Base-by-base conservation (phyloP, 352 stramenopile genomes). In the Globisporangium orthogonon region DNA sequence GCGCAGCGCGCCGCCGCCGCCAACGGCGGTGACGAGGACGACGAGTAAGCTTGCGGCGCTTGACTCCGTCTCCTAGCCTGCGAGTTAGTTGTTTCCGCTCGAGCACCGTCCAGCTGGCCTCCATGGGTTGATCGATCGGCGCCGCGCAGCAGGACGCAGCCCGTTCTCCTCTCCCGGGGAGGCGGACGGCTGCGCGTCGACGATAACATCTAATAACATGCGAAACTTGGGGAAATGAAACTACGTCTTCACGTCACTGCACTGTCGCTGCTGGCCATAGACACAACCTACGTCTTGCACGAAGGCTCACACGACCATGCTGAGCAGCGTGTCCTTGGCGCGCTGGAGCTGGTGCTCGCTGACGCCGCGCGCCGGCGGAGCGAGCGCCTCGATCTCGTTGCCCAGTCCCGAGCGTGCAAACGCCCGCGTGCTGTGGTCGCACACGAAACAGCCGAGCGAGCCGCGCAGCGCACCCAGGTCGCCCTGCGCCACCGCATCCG, bases 1-100 rank as follows among this genome's bases (percentile, higher is more conserved):
- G 94, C 93, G 28, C 85, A 95, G 67, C 94, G 93, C 69, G 94
- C 94, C 58, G 94, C 94, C 40, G 91, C 89, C 58, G 83, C 81
- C 59, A 89, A 86, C 64, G 94, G 89, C 60, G 94, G 69, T 58
- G 83, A 91, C 54, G 75, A 86, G 54, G 84, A 94, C 65, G 85
- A 94, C 60, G 83, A 92, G 67, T 92, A 93, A 89, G 70, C 60
- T 41, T 52, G 29, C 45, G 69, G 49, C 66, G 60, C 54, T 52
- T 56, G 50, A 62, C 50, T 47, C 31, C 56, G 58, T 51, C 55
- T 59, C 57, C 43, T 30, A 46, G 28, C 35, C 39, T 62, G 52
- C 61, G 28, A 55, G 54, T 59, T 67, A 61, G 61, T 62, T 46
- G 52, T 47, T 46, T 23, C 45, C 31, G 17, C 18, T 31, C 30